Percentiles rank a stretch among this genome's conserved stretches.
Evolutionary conservation across 2,329 filamentous ascomycete genomes (phyloP).

Genomic region (Xylariales sp.): DNA sequence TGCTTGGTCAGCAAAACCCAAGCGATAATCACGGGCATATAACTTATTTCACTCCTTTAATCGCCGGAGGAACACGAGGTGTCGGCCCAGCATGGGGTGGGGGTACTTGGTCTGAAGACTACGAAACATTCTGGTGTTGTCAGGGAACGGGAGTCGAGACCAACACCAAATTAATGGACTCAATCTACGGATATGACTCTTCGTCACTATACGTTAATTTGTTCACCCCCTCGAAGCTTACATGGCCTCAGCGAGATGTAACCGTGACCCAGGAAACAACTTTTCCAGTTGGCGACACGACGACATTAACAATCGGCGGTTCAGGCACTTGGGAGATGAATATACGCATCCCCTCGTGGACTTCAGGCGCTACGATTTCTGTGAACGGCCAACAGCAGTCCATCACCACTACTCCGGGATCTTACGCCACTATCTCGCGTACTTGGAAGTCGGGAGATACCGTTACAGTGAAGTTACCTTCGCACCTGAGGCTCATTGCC

Average conservation of each 20-base stretch:
- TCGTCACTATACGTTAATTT: conserved; percentile 61
- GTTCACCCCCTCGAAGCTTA: conserved; percentile 59
- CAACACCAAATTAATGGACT: conserved; percentile 65
- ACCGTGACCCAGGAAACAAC: conserved; percentile 57
- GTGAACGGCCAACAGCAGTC: conserved; percentile 55
- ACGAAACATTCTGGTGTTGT: conserved; percentile 40
- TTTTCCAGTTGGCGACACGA: conserved; percentile 56
- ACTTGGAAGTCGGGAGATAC: conserved; percentile 58
- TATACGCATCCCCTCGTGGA: conserved; percentile 62
- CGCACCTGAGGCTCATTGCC: conserved; percentile 56
- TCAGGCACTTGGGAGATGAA: conserved; percentile 48
- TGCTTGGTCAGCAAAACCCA: conserved; percentile 62
- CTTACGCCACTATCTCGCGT: conserved; percentile 56
- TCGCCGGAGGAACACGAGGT: conserved; percentile 59
- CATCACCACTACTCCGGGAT: conserved; percentile 50
- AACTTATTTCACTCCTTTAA: conserved; percentile 65
- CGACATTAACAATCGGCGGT: conserved; percentile 54
- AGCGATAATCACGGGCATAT: conserved; percentile 59
- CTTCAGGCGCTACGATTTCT: conserved; percentile 52
- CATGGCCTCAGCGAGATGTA: conserved; percentile 56
- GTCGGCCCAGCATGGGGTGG: conserved; percentile 65
- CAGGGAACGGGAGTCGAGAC: conserved; percentile 63
- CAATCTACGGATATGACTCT: conserved; percentile 61
- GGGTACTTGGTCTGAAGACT: conserved; percentile 62
- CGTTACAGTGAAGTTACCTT: conserved; percentile 58